Evolutionary conservation across 1,284 basidiomycete species (phyloP).

Genomic region (Coniferiporia weirii): DNA sequence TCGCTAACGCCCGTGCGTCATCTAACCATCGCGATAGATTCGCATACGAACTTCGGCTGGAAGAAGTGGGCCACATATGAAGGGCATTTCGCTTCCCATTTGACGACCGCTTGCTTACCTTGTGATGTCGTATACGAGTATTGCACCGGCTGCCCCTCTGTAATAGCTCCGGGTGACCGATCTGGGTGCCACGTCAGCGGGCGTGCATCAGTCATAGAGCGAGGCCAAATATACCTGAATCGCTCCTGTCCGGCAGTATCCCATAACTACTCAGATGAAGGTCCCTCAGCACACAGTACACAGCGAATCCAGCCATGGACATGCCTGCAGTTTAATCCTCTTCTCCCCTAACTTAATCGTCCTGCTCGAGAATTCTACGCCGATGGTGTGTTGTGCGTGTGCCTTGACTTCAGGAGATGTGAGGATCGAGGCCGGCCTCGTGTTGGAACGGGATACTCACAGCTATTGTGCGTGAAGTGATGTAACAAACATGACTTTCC

Average conservation of each 20-base stretch:
- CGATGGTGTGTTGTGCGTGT: slow-evolving; percentile 96
- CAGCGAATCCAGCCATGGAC: slow-evolving; percentile 23
- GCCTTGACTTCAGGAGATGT: slow-evolving; percentile 71
- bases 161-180: slow-evolving; percentile 98
- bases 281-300: background rate
- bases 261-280: slow-evolving; percentile 63
- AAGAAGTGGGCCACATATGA: slow-evolving; percentile 21
- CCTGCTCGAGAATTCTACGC: slow-evolving; percentile 90
- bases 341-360: slow-evolving; percentile 88
- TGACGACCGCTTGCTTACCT: slow-evolving; percentile 47
- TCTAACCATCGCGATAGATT: slow-evolving; percentile 85
- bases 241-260: slow-evolving; percentile 97
- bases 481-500: slow-evolving; percentile 96
- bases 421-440: slow-evolving; percentile 4
- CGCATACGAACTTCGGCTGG: slow-evolving; percentile 73
- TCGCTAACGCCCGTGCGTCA: slow-evolving; percentile 86
- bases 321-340: slow-evolving; percentile 88
- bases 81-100: slow-evolving; percentile 4
- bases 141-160: slow-evolving; percentile 89
- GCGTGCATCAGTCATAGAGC: slow-evolving; percentile 10
- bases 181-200: slow-evolving; percentile 34
- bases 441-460: slow-evolving; percentile 45
- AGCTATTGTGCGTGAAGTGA: slow-evolving; percentile 92
- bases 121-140: slow-evolving; percentile 96
- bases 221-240: slow-evolving; percentile 56